Evolutionary conservation across 225 moss, liverwort and hornwort genomes (phyloP).

Genomic region (Antitrichia curtipendula): DNA sequence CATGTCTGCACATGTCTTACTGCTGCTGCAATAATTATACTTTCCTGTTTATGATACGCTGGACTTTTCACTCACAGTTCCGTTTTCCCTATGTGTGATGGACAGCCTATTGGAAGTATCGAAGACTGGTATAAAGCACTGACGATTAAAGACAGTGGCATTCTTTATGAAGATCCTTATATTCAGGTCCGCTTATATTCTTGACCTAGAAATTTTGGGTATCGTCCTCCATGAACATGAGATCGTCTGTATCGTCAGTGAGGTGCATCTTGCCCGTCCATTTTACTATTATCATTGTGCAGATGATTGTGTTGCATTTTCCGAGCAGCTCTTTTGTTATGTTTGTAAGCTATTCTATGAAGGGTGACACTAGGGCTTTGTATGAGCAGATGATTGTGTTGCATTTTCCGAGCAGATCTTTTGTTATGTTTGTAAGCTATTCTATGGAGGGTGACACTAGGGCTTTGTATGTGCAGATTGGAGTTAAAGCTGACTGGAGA

Average conservation of each 20-base stretch:
- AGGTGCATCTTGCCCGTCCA: not conserved
- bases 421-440: not conserved
- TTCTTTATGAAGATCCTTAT: conserved; percentile 78
- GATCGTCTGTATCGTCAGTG: not conserved
- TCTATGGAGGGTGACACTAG: not conserved
- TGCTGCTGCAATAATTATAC: not conserved
- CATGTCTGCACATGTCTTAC: not conserved
- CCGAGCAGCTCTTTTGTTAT: not conserved
- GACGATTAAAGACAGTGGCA: conserved; percentile 70
- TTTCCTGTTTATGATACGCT: not conserved
- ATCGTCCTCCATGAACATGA: not conserved
- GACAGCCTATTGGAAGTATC: conserved; percentile 72
- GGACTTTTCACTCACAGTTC: not conserved
- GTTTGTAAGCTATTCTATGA: not conserved
- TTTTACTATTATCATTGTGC: not conserved
- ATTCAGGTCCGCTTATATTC: conserved; percentile 50
- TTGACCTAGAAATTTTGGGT: not conserved
- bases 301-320: not conserved
- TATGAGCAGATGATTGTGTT: conserved; percentile 50
- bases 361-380: not conserved
- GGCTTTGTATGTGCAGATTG: conserved; percentile 48
- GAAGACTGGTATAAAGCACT: conserved; percentile 81
- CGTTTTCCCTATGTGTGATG: not conserved
- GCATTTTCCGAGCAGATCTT: not conserved
- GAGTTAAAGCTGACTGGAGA: conserved; percentile 88